Base-by-base conservation (phyloP, 169 alveolate genomes). In the Haemoproteus tartakovskyi region DNA sequence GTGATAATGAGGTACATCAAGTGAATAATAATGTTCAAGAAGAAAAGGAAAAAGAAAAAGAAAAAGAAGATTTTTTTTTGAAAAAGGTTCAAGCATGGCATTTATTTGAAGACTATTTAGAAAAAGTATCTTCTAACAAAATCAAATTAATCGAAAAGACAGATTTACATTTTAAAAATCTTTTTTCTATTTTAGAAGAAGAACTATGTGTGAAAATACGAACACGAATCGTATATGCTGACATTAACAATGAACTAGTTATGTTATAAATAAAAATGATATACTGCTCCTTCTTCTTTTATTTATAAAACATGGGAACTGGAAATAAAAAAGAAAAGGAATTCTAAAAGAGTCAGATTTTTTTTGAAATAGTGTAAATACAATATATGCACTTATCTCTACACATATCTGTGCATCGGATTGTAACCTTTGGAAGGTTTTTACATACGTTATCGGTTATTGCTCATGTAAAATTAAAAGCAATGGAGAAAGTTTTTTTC, bases 191-290 rank as follows among this genome's bases (percentile, higher is more conserved):
- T 21, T 21, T 74, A 36, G 84, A 74, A 57, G 33, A 74, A 1
- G 78, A 74, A 74, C 22, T 74, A 36, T 43, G 51, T 24, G 57
- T 74, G 6, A 46, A 74, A 56, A 74, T 74, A 56, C 46, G 21
- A 33, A 16, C 33, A 22, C 54, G 57, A 18, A 74, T 74, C 22
- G 14, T 74, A 33, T 74, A 74, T 37, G 40, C 84, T 27, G 12
- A 56, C 56, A 50, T 74, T 74, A 74, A 74, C 18, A 78, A 74
- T 12, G 78, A 74, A 37, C 29, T 74, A 5, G 62, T 74, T 27
- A 74, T 74, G 45, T 8, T 74, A 38, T 74, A 74, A n/a, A n/a
- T n/a, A n/a, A n/a, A n/a, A n/a, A n/a, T n/a, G n/a, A n/a, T n/a
- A n/a, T n/a, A n/a, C n/a, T n/a, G n/a, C n/a, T n/a, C n/a, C n/a